Percentiles rank a stretch among this genome's conserved stretches.
Evolutionary conservation across 345 rosid species (phyloP).

Genomic region (Toxicodendron radicans): DNA sequence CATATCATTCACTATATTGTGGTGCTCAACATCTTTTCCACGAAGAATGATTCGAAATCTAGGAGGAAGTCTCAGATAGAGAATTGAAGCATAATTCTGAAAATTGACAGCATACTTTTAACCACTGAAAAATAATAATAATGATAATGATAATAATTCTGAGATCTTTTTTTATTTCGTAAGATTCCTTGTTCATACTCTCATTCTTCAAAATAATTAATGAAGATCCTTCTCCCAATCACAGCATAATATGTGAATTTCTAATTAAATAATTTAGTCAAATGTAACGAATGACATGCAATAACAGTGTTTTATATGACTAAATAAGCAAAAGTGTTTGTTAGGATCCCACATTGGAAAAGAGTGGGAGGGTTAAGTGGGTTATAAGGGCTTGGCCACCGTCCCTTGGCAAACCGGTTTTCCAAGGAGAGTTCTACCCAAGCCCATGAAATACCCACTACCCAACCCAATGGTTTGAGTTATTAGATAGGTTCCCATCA

Average conservation of each 20-base stretch:
- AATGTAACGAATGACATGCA: neutral
- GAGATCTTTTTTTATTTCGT: neutral
- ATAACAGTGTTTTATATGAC: neutral
- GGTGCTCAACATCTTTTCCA: conserved; percentile 91
- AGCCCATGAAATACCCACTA: too few relatives aligned
- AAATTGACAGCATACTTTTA: conserved; percentile 10
- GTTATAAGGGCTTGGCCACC: too few relatives aligned
- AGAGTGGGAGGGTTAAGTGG: too few relatives aligned
- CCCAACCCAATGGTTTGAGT: too few relatives aligned
- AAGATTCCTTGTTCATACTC: neutral
- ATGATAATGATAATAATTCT: neutral
- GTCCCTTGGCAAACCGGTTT: too few relatives aligned
- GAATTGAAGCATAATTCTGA: conserved; percentile 93
- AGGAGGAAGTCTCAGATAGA: conserved; percentile 86
- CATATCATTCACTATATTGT: conserved; percentile 97
- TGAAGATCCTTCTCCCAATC: neutral
- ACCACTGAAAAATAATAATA: neutral
- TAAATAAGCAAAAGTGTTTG: neutral
- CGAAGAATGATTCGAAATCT: conserved; percentile 82
- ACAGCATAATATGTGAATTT: neutral
- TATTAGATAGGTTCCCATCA: too few relatives aligned
- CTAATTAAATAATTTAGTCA: neutral
- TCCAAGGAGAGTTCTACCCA: too few relatives aligned
- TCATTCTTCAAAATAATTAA: neutral
- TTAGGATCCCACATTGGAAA: too few relatives aligned